Evolutionary conservation across 805 yeast species (phyloP).

Genomic region (Priceomyces carsonii): DNA sequence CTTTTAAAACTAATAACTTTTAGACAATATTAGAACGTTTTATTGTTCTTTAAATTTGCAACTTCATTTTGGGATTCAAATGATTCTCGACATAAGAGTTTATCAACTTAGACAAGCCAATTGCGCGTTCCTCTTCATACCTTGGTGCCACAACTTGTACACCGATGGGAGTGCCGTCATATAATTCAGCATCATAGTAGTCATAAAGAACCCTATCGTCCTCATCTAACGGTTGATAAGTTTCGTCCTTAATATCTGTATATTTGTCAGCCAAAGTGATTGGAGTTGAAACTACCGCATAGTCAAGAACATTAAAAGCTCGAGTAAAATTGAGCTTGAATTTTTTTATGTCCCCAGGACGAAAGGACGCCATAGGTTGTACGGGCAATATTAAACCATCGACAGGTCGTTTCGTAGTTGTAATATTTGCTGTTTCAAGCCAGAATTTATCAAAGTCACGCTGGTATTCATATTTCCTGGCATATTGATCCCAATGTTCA

Average conservation of each 20-base stretch:
- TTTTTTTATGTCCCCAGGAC: background rate
- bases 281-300: constrained; percentile 6
- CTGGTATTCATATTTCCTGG: constrained; percentile 6
- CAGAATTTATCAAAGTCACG: constrained; percentile 6
- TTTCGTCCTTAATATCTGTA: constrained; percentile 33
- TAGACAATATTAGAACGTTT: no score
- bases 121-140: constrained; percentile 61
- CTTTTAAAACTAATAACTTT: no score
- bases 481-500: constrained; percentile 3
- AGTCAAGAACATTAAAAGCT: constrained; percentile 8
- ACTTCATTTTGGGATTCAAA: no score
- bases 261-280: constrained; percentile 53
- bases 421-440: constrained; percentile 12
- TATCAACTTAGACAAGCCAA: constrained; percentile 19
- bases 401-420: constrained; percentile 34
- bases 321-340: constrained; percentile 27
- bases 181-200: constrained; percentile 46
- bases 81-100: no score
- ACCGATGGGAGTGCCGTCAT: constrained; percentile 62
- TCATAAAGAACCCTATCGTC: constrained; percentile 45
- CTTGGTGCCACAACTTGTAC: constrained; percentile 63
- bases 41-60: no score
- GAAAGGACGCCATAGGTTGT: constrained; percentile 26
- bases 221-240: constrained; percentile 31
- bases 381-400: constrained; percentile 39